A percentile compares a stretch with the other conserved stretches of the same genome.
phyloP scores from a whole-genome alignment of 1,139 yeast genomes.

The Meyerozyma athensensis region DNA sequence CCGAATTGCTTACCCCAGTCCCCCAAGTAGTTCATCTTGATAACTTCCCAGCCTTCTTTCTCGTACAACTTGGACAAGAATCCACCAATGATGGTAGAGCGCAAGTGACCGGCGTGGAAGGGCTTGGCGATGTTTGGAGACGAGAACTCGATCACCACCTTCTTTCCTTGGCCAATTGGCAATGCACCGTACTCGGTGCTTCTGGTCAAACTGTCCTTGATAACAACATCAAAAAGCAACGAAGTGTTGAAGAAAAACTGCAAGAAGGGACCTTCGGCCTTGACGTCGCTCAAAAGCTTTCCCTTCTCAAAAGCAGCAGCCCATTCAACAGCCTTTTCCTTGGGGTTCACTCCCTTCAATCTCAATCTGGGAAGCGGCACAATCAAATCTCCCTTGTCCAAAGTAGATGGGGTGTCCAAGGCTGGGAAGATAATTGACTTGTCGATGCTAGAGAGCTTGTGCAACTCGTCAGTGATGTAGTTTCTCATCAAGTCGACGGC shows the following conservation, averaged over 20 bases:
- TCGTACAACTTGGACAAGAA: conserved; percentile 87
- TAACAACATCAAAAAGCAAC: conserved; percentile 61
- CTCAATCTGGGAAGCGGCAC: conserved; percentile 92
- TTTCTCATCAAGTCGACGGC: conserved; percentile 83
- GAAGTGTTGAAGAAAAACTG: conserved; percentile 79
- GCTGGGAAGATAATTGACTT: conserved; percentile 71
- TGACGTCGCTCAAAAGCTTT: conserved; percentile 62
- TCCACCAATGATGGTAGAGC: conserved; percentile 99
- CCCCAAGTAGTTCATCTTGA: conserved; percentile 90
- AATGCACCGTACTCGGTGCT: conserved; percentile 64
- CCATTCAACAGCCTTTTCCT: conserved; percentile 82
- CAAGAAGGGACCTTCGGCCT: conserved; percentile 84
- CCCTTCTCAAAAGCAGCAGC: conserved; percentile 65
- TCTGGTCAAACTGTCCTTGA: conserved; percentile 66
- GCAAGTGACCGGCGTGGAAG: conserved; percentile 98
- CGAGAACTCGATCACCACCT: conserved; percentile 79
- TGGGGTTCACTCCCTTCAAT: conserved; percentile 80
- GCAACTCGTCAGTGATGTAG: conserved; percentile 76
- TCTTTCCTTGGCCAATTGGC: conserved; percentile 73
- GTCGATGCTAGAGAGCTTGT: conserved; percentile 69
- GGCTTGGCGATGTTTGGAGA: conserved; percentile 99
- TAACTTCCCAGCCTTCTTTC: conserved; percentile 84
- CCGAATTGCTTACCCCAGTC: conserved; percentile 99
- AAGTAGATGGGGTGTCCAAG: conserved; percentile 78
- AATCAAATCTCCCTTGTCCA: conserved; percentile 90